Base-by-base conservation (phyloP, 139 green algal genomes). In the Micromonas commoda region DNA sequence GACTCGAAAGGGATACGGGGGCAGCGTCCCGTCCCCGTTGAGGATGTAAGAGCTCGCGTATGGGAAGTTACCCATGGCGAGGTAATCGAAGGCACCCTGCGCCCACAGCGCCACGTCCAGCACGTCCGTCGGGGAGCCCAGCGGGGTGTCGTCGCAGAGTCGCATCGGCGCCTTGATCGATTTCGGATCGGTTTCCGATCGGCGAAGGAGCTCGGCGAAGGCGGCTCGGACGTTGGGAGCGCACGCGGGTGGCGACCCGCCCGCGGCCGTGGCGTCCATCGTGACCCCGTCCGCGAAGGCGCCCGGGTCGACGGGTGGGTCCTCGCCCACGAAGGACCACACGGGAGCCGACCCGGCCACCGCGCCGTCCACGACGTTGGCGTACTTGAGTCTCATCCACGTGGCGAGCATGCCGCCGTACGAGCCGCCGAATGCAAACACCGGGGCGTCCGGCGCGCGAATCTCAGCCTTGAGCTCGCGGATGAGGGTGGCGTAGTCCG, bases 261-360 rank as follows among this genome's bases (percentile, higher is more conserved):
- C 35, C 23, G 13, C 26, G 29, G n/a, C 68, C 1, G 20, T 9
- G 1, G 68, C 68, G 68, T 52, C 37, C 19, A 32, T 24, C 38
- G 68, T 61, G 21, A 54, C 33, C 9, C 31, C 45, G 1, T 68
- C 32, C 2, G 71, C 33, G 33, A 66, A 80, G 24, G 61, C 51
- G 32, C 34, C 29, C 39, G 37, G 24, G 29, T 80, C 63, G 2
- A 52, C 31, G 33, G 31, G 28, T 24, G 76, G 76, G 28, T 61
- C 21, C 24, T 68, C 35, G 20, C 34, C 60, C 19, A 28, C 24
- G 68, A 82, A 82, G 54, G 16, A 57, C 23, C 69, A 70, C 64
- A 98, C 97, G 35, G 95, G 95, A 0, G 95, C 95, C 4, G 86
- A 94, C 1, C 79, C 89, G 0, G 95, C 91, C 34, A 99, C 89